Base-by-base conservation (phyloP, 805 yeast genomes). In the Yamadazyma paraphyllophila region DNA sequence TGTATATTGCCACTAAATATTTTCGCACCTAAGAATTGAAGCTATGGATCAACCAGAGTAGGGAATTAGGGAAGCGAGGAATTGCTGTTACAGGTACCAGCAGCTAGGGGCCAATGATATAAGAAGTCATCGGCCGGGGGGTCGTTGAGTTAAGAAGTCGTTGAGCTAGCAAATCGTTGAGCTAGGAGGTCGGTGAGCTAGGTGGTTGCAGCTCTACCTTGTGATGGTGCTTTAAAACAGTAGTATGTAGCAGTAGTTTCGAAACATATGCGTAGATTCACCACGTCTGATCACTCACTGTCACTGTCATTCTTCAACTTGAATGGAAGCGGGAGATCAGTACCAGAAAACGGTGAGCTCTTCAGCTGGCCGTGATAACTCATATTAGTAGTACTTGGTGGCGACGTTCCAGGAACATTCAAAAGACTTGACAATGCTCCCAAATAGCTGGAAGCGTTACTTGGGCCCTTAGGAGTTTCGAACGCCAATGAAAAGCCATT, bases 271-370 rank as follows among this genome's bases (percentile, higher is more conserved):
- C 24, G 3, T 3, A 20, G 24, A 20, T 20, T 20, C 3, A 20
- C 24, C 24, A 20, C 6, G 3, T 6, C 24, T 6, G 24, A 6
- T 30, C 29, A 44, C 16, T 44, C 47, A 29, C 41, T 44, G 14
- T 44, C 47, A 29, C 44, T 44, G 8, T 44, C 47, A 17, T 31
- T 38, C 5, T 31, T n/a, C 8, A 42, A n/a, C 37, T 44, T 44
- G 39, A 44, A 44, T 6, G 45, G 40, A 6, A 43, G 36, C 2
- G 41, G 41, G n/a, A 36, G 35, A 17, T 43, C 41, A 31, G 17
- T 37, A 7, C 38, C 37, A 3, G 29, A 36, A 35, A 43, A 43
- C n/a, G 41, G 46, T 20, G 46, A 43, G 4, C 40, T 26, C 37
- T 37, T 36, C 30, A 36, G 9, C 15, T 41, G 44, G 14, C 24